These are phyloP conservation scores for Aspergillus amoenus DNA, from an alignment of 2,329 filamentous ascomycete species.

Conservation along the genomic window DNA sequence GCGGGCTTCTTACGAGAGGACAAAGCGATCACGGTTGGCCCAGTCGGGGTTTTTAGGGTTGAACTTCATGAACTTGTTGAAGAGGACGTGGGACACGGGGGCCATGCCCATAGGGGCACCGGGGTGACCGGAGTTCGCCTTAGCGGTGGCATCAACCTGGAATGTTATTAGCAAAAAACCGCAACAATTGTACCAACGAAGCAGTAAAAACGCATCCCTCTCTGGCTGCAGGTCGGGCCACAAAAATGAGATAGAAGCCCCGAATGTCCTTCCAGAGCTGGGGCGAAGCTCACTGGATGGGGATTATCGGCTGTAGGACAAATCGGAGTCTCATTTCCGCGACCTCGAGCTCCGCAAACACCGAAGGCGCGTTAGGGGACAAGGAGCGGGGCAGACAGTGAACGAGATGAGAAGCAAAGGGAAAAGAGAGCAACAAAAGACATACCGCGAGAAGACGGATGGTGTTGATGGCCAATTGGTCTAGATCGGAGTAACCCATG, in stretches of 20 bases:
- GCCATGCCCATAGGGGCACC: slow-evolving; percentile 98
- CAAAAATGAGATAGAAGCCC: neutral
- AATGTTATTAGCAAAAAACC: slow-evolving; percentile 14
- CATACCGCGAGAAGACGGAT: slow-evolving; percentile 94
- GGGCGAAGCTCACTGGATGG: neutral
- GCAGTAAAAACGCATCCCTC: neutral
- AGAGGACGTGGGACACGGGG: slow-evolving; percentile 92
- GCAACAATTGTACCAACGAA: neutral
- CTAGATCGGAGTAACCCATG: slow-evolving; percentile 87
- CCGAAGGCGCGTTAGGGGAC: neutral
- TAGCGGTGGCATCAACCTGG: slow-evolving; percentile 94
- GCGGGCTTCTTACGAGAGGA: slow-evolving; percentile 82
- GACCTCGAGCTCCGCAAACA: neutral
- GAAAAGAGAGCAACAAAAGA: slow-evolving; percentile 30
- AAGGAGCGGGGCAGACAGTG: slow-evolving; percentile 8
- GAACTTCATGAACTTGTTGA: slow-evolving; percentile 99
- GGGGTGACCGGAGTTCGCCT: slow-evolving; percentile 96
- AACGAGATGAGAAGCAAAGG: neutral
- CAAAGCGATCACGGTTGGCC: slow-evolving; percentile 97
- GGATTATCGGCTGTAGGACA: neutral
- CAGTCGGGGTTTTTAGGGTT: slow-evolving; percentile 99
- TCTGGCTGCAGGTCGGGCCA: neutral
- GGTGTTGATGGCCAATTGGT: slow-evolving; percentile 94
- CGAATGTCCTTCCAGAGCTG: neutral
- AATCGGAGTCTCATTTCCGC: neutral